Percentiles rank a stretch among this genome's conserved stretches.
phyloP scores from a whole-genome alignment of 768 basidiomycete genomes.

The Lactifluus rugatus region DNA sequence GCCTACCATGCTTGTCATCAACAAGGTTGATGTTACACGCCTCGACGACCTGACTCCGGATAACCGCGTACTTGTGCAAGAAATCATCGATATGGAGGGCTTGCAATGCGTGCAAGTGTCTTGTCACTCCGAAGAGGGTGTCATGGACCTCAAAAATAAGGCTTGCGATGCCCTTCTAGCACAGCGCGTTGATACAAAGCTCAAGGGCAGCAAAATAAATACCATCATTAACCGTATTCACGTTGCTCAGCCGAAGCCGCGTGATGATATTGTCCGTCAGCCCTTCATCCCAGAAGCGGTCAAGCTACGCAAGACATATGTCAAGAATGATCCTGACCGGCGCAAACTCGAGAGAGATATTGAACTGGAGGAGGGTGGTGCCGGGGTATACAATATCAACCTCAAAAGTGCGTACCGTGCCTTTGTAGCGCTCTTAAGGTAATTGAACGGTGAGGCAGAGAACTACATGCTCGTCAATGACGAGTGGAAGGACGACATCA shows the following conservation, averaged over 20 bases:
- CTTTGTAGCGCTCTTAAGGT: not conserved
- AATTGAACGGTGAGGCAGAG: conserved; percentile 39
- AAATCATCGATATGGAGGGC: conserved; percentile 68
- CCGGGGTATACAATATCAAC: conserved; percentile 88
- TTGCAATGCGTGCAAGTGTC: conserved; percentile 79
- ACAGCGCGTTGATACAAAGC: conserved; percentile 87
- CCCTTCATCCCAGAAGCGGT: conserved; percentile 86
- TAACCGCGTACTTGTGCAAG: conserved; percentile 71
- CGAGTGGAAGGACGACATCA: conserved; percentile 90
- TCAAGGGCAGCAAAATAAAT: conserved; percentile 90
- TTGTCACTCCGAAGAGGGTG: conserved; percentile 93
- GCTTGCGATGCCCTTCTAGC: conserved; percentile 95
- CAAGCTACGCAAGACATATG: conserved; percentile 68
- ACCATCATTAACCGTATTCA: conserved; percentile 91
- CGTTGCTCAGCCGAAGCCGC: conserved; percentile 81
- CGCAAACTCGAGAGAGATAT: conserved; percentile 65
- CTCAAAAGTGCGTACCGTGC: conserved; percentile 62
- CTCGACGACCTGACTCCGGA: conserved; percentile 76
- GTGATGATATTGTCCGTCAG: conserved; percentile 82
- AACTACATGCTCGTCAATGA: conserved; percentile 82
- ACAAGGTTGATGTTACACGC: conserved; percentile 93
- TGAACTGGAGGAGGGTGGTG: conserved; percentile 79
- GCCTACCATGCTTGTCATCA: conserved; percentile 89
- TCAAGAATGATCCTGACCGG: conserved; percentile 78
- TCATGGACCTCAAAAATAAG: conserved; percentile 91